phyloP scores from a whole-genome alignment of 768 basidiomycete species.

The Gymnopilus dilepis region DNA sequence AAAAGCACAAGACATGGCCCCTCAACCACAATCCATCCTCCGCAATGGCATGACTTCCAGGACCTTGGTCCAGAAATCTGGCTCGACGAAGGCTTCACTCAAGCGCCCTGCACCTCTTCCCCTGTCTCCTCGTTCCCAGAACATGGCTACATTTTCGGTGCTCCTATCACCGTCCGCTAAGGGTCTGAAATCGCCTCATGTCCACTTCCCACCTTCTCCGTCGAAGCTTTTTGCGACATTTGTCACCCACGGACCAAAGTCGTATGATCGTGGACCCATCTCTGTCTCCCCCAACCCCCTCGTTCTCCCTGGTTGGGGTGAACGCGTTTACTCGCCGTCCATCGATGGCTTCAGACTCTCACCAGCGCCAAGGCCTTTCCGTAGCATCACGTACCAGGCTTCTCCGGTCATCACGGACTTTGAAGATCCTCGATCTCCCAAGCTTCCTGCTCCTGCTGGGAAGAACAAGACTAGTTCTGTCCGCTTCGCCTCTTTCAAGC shows the following conservation, averaged over 20 bases:
- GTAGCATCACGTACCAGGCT: constrained; percentile 23
- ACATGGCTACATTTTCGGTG: constrained; percentile 35
- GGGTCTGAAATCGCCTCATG: constrained; percentile 49
- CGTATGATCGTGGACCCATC: constrained; percentile 71
- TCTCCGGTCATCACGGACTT: constrained; percentile 38
- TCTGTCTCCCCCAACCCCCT: constrained; percentile 61
- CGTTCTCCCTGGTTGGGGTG: constrained; percentile 59
- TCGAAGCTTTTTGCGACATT: constrained; percentile 55
- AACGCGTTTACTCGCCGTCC: constrained; percentile 47
- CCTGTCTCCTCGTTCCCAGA: constrained; percentile 39
- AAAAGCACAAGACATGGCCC: constrained; percentile 39
- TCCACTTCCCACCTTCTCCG: constrained; percentile 72
- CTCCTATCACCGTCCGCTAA: constrained; percentile 33
- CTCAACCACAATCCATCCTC: constrained; percentile 38
- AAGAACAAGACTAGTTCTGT: constrained; percentile 25
- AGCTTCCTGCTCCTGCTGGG: constrained; percentile 27
- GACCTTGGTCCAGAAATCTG: constrained; percentile 30
- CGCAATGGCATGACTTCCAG: constrained; percentile 41
- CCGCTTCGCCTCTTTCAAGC: constrained; percentile 31
- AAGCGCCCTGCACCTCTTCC: constrained; percentile 45
- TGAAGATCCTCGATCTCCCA: constrained; percentile 47
- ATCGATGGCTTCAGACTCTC: constrained; percentile 40
- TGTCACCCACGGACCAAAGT: constrained; percentile 58
- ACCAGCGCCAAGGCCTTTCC: constrained; percentile 37
- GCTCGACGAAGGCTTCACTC: constrained; percentile 42